Percentiles rank a stretch among this genome's conserved stretches.
Evolutionary conservation across 2,329 filamentous ascomycete species (phyloP).

Genomic region (Botrytis paeoniae): DNA sequence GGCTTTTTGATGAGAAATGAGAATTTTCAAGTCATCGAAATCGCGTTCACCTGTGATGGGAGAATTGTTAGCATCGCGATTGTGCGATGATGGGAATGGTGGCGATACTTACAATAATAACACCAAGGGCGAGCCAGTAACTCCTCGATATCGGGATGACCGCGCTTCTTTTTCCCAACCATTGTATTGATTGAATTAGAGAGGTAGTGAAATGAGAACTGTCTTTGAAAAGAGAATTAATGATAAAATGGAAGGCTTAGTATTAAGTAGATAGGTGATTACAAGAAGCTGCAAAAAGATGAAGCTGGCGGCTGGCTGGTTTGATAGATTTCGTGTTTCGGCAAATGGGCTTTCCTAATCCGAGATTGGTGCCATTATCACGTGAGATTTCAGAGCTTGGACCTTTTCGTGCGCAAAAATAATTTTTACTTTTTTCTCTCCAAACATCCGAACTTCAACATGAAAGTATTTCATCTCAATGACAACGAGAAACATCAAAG

Average conservation of each 20-base stretch:
- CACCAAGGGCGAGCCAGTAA: constrained; percentile 88
- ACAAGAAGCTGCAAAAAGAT: background rate
- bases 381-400: background rate
- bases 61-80: background rate
- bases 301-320: background rate
- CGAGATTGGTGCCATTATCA: background rate
- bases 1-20: constrained; percentile 97
- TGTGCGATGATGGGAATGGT: constrained; percentile 9
- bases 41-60: constrained; percentile 74
- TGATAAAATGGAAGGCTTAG: background rate
- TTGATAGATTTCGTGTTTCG: constrained; percentile 14
- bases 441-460: background rate
- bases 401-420: background rate
- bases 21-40: constrained; percentile 94
- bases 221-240: background rate
- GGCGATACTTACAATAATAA: constrained; percentile 75
- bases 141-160: constrained; percentile 83
- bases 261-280: background rate
- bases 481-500: background rate
- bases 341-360: background rate
- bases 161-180: constrained; percentile 90
- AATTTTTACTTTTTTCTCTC: background rate
- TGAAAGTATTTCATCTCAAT: background rate
- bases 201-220: background rate
- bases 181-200: constrained; percentile 32